A percentile compares a stretch with the other conserved stretches of the same genome.
Evolutionary conservation across 225 moss, liverwort and hornwort species (phyloP).

Genomic region (Asterella californica): DNA sequence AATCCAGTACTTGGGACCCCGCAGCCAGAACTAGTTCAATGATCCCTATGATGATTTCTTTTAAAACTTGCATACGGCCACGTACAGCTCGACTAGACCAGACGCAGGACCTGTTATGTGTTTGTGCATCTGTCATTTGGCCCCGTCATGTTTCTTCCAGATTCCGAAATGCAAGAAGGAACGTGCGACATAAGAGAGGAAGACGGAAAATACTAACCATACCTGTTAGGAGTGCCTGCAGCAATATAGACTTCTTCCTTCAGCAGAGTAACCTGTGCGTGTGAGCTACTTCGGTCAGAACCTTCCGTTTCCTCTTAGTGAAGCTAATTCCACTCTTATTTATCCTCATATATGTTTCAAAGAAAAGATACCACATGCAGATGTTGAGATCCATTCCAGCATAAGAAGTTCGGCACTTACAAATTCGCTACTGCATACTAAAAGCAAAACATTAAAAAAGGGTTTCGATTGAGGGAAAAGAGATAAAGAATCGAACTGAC

Average conservation of each 20-base stretch:
- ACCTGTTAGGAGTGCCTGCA: slow-evolving; percentile 88
- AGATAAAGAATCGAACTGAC: not conserved
- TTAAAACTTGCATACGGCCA: too few relatives aligned
- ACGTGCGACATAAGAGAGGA: not conserved
- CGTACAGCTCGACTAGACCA: too few relatives aligned
- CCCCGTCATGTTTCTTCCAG: too few relatives aligned
- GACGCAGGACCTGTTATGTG: too few relatives aligned
- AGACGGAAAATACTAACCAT: not conserved
- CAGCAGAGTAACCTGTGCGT: slow-evolving; percentile 49
- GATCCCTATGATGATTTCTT: not conserved
- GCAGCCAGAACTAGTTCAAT: not conserved
- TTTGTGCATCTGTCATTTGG: too few relatives aligned
- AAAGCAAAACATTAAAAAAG: too few relatives aligned
- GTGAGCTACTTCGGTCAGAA: not conserved
- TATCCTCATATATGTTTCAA: not conserved
- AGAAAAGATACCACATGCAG: not conserved
- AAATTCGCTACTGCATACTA: too few relatives aligned
- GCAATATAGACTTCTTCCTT: slow-evolving; percentile 65
- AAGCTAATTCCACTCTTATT: not conserved
- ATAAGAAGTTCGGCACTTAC: not conserved
- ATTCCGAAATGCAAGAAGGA: too few relatives aligned
- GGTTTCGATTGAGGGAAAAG: not conserved
- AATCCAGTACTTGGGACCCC: not conserved
- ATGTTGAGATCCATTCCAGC: not conserved
- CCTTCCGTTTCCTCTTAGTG: not conserved